A percentile compares a stretch with the other conserved stretches of the same genome.
Conservation (phyloP, 768 basidiomycete genomes). For the Naganishia friedmannii region DNA sequence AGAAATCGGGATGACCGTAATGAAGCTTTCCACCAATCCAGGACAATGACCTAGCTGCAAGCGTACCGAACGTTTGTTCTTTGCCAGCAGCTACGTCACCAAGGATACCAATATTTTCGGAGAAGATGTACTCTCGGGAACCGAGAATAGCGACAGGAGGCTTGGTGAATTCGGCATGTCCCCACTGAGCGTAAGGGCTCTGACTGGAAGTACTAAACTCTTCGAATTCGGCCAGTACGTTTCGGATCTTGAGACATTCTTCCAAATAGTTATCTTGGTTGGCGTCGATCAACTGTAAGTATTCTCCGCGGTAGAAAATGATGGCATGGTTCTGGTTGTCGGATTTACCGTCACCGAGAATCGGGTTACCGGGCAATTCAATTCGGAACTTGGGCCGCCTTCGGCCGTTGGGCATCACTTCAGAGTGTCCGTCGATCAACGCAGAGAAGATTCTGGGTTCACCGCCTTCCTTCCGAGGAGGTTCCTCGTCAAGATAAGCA, state of each 20-base stretch:
- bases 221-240: slow-evolving; percentile 96
- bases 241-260: slow-evolving; percentile 98
- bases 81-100: slow-evolving; percentile 98
- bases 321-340: slow-evolving; percentile 99
- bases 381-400: slow-evolving; percentile 96
- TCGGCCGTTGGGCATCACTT: slow-evolving; percentile 83
- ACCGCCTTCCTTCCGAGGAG: slow-evolving; percentile 86
- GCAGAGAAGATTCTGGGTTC: slow-evolving; percentile 93
- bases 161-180: slow-evolving; percentile 79
- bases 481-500: slow-evolving; percentile 95
- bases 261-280: slow-evolving; percentile 99
- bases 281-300: slow-evolving; percentile 97
- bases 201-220: slow-evolving; percentile 80
- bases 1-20: slow-evolving; percentile 99
- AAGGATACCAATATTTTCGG: slow-evolving; percentile 97
- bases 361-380: slow-evolving; percentile 97
- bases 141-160: slow-evolving; percentile 95
- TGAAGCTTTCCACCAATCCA: slow-evolving; percentile 98
- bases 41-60: slow-evolving; percentile 89
- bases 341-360: slow-evolving; percentile 97
- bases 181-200: slow-evolving; percentile 88
- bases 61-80: slow-evolving; percentile 98
- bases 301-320: slow-evolving; percentile 98
- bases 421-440: slow-evolving; percentile 95
- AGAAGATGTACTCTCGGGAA: slow-evolving; percentile 99